Base-by-base conservation (phyloP, 2,329 filamentous ascomycete species). In the Cytospora piceicola region DNA sequence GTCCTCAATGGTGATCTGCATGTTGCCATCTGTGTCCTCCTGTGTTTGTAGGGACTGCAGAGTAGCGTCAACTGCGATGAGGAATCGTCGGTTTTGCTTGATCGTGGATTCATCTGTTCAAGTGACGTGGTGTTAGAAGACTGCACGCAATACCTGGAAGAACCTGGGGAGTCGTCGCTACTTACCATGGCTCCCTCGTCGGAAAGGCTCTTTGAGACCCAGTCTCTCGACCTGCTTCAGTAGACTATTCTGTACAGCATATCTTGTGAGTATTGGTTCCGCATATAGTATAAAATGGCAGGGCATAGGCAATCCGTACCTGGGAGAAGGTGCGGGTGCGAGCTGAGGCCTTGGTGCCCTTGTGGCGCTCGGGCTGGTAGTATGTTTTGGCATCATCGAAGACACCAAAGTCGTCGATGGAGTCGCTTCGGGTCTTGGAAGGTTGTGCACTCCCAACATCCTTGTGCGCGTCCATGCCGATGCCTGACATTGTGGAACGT, bases 1-100 rank as follows among this genome's bases (percentile, higher is more conserved):
- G 79, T 99, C 95, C 75, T 98, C 95, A 72, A 98, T 96, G 34
- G 95, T 99, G 76, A 99, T 99, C 77, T 98, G 94, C 83, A 93
- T 92, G 77, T 99, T 97, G 64, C 87, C 83, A 78, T 99, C 94
- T 34, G 94, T 96, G 74, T 99, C 95, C 77, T 99, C 95, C 70
- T 94, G 90, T 46, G 88, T 87, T 68, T 93, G 83, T 54, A 99
- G 83, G 66, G 86, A 89, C 74, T 93, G 85, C 65, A 97, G 84
- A 0, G 94, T 97, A 27, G 87, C 82, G 58, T 96, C 90, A 72
- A 98, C 94, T 72, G 95, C 87, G 75, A 98, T 88, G 46, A 96
- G 84, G 77, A 96, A 97, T 71, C 90, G 90, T 68, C 92, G 91
- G 66, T 78, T 77, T 64, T 90, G 87, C 58, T 87, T 82, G 58